phyloP scores from a whole-genome alignment of 2,329 filamentous ascomycete species.

The Fusarium gaditjirri region DNA sequence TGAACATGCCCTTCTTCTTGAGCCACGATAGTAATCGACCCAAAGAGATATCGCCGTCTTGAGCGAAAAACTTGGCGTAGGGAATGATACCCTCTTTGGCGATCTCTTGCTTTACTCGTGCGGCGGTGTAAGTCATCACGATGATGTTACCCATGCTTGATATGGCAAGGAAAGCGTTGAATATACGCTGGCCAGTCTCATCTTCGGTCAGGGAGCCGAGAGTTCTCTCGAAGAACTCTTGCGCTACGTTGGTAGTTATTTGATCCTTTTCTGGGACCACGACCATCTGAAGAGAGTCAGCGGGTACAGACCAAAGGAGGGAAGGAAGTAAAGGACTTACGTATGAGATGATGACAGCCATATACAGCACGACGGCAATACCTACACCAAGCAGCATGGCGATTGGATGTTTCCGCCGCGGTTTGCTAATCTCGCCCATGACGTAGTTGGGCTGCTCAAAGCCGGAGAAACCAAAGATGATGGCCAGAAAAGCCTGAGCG shows the following conservation, averaged over 20 bases:
- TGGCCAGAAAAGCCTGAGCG: slow-evolving; percentile 55
- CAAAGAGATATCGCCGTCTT: slow-evolving; percentile 50
- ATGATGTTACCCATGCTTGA: slow-evolving; percentile 67
- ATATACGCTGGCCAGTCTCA: slow-evolving; percentile 48
- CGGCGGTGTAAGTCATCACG: slow-evolving; percentile 66
- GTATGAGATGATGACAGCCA: slow-evolving; percentile 53
- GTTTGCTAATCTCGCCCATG: slow-evolving; percentile 48
- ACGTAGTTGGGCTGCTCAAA: slow-evolving; percentile 55
- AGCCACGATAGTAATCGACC: slow-evolving; percentile 49
- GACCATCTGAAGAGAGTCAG: slow-evolving; percentile 51
- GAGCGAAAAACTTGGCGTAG: slow-evolving; percentile 60
- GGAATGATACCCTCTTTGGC: slow-evolving; percentile 68
- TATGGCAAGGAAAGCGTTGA: slow-evolving; percentile 63
- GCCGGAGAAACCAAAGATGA: slow-evolving; percentile 54
- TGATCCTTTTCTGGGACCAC: slow-evolving; percentile 30
- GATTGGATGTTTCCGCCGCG: slow-evolving; percentile 48
- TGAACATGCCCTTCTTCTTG: slow-evolving; percentile 46
- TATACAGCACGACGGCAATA: slow-evolving; percentile 48
- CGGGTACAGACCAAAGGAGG: no score
- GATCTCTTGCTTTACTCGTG: slow-evolving; percentile 69
- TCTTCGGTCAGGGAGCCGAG: slow-evolving; percentile 45
- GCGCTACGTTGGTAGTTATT: slow-evolving; percentile 41
- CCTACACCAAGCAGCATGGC: slow-evolving; percentile 47
- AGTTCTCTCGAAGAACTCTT: slow-evolving; percentile 50
- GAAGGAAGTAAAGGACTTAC: slow-evolving; percentile 27